A percentile compares a stretch with the other conserved stretches of the same genome.
These are phyloP conservation scores for Fagopyrum tataricum DNA, from an alignment of 148 eudicot genomes.

Conservation along the genomic window DNA sequence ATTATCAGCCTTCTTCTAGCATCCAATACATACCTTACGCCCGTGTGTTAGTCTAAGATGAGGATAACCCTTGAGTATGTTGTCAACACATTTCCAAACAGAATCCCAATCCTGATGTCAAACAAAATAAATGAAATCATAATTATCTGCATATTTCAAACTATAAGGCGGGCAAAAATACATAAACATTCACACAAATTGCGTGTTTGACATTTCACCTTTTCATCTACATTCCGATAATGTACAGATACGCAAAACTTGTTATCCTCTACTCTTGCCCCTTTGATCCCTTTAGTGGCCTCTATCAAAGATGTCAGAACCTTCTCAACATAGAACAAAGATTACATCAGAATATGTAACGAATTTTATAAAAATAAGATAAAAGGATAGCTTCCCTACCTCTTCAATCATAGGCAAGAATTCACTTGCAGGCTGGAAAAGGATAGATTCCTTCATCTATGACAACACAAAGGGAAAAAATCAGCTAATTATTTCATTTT, in stretches of 20 bases:
- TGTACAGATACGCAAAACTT: constrained; percentile 95
- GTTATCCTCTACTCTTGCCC: constrained; percentile 83
- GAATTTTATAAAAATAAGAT: not conserved
- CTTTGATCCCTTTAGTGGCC: constrained; percentile 60
- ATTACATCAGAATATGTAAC: not conserved
- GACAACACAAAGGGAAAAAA: not conserved
- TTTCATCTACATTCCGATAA: constrained; percentile 89
- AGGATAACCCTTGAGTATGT: constrained; percentile 57
- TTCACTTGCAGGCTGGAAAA: constrained; percentile 93
- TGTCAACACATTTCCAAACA: constrained; percentile 47
- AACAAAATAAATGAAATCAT: not conserved
- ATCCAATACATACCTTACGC: constrained; percentile 45
- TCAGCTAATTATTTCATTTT: no score
- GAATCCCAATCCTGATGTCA: constrained; percentile 55
- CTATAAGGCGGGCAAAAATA: not conserved
- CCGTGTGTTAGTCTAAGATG: constrained; percentile 78
- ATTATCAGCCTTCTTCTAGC: no score
- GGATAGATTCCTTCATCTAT: constrained; percentile 74
- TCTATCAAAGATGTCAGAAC: constrained; percentile 63
- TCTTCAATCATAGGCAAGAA: constrained; percentile 88
- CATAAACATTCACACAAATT: not conserved
- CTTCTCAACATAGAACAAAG: constrained; percentile 28
- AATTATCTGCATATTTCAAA: not conserved
- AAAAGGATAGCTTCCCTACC: constrained; percentile 24
- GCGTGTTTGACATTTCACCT: constrained; percentile 32